Percentiles rank a stretch among this genome's conserved stretches.
These are phyloP conservation scores for Gossypium gossypioides DNA, from an alignment of 441 rosid genomes.

Conservation along the genomic window DNA sequence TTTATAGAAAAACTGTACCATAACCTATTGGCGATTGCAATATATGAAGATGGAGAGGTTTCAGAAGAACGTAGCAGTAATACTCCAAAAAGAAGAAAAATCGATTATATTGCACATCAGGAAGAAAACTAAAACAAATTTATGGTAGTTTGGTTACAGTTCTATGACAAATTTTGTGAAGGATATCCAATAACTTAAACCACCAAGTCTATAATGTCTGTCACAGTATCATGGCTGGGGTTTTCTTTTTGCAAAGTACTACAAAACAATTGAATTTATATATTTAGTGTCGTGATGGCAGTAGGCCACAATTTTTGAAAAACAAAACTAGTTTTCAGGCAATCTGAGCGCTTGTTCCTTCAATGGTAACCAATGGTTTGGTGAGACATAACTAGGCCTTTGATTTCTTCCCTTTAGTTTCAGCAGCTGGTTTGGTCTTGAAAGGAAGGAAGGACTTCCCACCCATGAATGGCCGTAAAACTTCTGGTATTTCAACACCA, in stretches of 20 bases:
- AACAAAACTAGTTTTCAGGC: background rate
- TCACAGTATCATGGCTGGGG: background rate
- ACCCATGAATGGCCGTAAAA: conserved; percentile 53
- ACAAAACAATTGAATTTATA: background rate
- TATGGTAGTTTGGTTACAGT: background rate
- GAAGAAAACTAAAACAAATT: background rate
- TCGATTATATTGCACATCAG: background rate
- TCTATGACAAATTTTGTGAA: background rate
- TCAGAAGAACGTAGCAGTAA: background rate
- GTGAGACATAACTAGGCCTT: conserved; percentile 30
- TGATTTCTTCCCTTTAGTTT: conserved; percentile 59
- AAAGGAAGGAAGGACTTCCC: conserved; percentile 73
- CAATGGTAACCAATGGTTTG: background rate
- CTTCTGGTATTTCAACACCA: conserved; percentile 77
- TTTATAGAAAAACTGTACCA: background rate
- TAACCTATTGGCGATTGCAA: background rate
- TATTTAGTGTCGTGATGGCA: background rate
- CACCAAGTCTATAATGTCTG: background rate
- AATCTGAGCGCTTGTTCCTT: background rate
- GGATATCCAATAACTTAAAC: background rate
- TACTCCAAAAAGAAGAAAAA: background rate
- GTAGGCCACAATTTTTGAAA: background rate
- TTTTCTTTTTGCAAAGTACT: background rate
- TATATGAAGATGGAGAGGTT: background rate
- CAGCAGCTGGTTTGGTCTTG: conserved; percentile 48